Base-by-base conservation (phyloP, 139 green algal species). In the Mesotaenium endlicherianum region DNA sequence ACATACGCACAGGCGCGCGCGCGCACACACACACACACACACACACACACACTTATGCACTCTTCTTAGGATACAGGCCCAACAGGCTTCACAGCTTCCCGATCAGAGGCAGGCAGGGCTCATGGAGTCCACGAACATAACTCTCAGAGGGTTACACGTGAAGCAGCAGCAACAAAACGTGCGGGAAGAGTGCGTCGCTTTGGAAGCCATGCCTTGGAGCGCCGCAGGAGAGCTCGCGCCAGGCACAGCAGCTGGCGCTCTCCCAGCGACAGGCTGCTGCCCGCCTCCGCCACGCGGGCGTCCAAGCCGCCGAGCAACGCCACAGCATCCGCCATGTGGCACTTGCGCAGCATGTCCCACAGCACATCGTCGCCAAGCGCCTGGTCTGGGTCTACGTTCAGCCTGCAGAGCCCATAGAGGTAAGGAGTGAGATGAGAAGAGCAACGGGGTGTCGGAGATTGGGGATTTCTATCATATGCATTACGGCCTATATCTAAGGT, bases 181-280 rank as follows among this genome's bases (percentile, higher is more conserved):
- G n/a, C n/a, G n/a, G n/a, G n/a, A n/a, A n/a, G n/a, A n/a, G n/a
- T n/a, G n/a, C 0, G 17, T 17, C 8, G 30, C 38, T 6, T 6
- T 75, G 40, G 3, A 30, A 31, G 34, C 67, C 36, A 26, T 77
- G 49, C 53, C 44, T 72, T 72, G 34, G 30, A 55, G 38, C 88
- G 70, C 41, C 91, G 80, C 17, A 93, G 80, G 59, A 93, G 74
- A 31, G 82, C 88, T 34, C 95, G 87, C 0, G 93, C 94, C 50
- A 98, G 86, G 90, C 94, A 97, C 36, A 98, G 89, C 72, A 98
- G 90, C 91, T 98, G 95, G 3, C 92, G 78, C 90, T 98, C 93
- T 2, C 95, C 95, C 36, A 92, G 89, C 53, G 84, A 93, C 1
- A 97, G 79, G 79, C 96, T 96, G 70, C 90, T 84, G 42, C 95